phyloP scores from a whole-genome alignment of 805 yeast species.

The Candida silvatica region DNA sequence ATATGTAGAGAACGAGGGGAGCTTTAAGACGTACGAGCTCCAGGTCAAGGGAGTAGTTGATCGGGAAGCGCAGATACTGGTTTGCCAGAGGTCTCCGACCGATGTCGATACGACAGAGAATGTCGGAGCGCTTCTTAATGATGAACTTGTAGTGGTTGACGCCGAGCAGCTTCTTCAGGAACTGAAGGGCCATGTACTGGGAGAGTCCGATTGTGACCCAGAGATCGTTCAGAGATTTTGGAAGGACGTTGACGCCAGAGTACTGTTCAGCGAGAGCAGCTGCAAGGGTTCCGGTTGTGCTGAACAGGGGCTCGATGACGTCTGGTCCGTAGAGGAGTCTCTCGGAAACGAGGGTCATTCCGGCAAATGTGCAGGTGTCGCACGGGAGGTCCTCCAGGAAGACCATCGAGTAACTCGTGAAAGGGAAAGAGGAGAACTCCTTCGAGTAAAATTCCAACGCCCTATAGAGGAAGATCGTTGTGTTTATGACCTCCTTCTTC shows the following conservation, averaged over 20 bases:
- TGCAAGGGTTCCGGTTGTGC: conserved; percentile 58
- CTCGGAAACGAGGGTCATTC: conserved; percentile 55
- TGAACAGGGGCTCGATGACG: conserved; percentile 69
- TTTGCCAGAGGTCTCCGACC: conserved; percentile 76
- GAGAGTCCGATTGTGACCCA: conserved; percentile 91
- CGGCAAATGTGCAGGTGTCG: conserved; percentile 60
- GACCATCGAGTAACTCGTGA: conserved; percentile 68
- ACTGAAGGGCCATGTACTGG: conserved; percentile 71
- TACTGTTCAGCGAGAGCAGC: conserved; percentile 79
- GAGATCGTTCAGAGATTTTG: conserved; percentile 65
- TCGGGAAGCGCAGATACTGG: conserved; percentile 59
- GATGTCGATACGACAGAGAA: conserved; percentile 64
- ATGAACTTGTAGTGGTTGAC: conserved; percentile 70
- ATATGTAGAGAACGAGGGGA: conserved; percentile 73
- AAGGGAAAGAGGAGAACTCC: conserved; percentile 92
- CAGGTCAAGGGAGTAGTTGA: conserved; percentile 47
- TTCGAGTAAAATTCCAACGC: conserved; percentile 79
- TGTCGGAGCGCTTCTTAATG: conserved; percentile 55
- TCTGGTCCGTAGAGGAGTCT: conserved; percentile 62
- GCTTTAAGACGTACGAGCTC: conserved; percentile 70
- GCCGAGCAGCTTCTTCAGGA: conserved; percentile 68
- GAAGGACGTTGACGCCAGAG: conserved; percentile 88
- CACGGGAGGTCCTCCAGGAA: conserved; percentile 55
- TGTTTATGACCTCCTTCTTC: conserved; percentile 49
- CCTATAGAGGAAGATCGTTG: conserved; percentile 66